Evolutionary conservation across 192 early-diverging fungal species (phyloP), one percentile per base, ranked within the genome.

Genomic region (Umbelopsis ramanniana): DNA sequence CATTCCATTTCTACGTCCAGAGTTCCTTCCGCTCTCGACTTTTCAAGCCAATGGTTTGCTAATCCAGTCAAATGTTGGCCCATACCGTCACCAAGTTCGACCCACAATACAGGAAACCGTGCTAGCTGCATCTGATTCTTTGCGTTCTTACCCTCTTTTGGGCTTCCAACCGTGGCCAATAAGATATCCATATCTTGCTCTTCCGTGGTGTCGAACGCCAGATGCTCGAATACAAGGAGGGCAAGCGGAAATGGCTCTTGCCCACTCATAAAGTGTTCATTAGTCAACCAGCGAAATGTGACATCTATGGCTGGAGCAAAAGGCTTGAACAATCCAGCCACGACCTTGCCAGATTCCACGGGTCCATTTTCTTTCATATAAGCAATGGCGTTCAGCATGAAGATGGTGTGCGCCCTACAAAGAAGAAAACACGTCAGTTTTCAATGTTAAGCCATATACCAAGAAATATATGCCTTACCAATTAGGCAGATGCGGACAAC

Each of bases 211-310:
- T 63, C 57, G 17, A 63, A 63, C 4, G 24, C 33, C 29, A 63
- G 15, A 14, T 63, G 57, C 17, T 63, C 57, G 19, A 37, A 63
- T 2, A 63, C 17, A 5, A 63, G 17, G 6, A 63, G 12, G 2
- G 57, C 57, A 17, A 63, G n/a, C 35, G 57, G 57, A 63, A 63
- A 63, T 8, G 57, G 57, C 19, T 63, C 57, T n/a, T 63, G 57
- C 35, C 57, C 57, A n/a, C 24, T 37, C 15, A 63, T 63, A 10
- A 63, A 14, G 12, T 29, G 17, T 0, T 63, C 57, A 63, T 63
- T 63, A 0, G 15, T 63, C 10, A 63, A 14, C 33, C 26, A 37
- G 23, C 57, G 26, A 19, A 63, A 63, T 37, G 57, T 63, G 1
- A 63, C 57, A 19, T 63, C 57, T 14, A 35, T 63, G 5, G 57